Conservation (phyloP, 73 alveolate genomes). For the Paramecium primaurelia region DNA sequence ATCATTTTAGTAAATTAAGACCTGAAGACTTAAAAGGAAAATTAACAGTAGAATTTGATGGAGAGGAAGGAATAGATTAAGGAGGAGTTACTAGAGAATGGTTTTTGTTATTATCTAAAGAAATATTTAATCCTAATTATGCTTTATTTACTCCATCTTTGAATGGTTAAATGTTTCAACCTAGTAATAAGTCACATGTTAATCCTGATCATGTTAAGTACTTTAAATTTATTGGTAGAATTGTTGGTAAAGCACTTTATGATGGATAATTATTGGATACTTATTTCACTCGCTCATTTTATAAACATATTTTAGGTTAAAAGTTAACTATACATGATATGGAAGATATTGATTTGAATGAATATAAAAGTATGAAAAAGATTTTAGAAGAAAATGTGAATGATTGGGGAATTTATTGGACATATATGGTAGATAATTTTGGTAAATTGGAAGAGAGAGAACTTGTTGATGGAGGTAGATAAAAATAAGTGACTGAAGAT, state of each 20-base stretch:
- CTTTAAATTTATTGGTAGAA: conserved; percentile 98
- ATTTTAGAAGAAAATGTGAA: conserved; percentile 78
- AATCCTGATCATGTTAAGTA: conserved; percentile 87
- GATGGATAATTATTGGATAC: conserved; percentile 94
- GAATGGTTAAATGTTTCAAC: conserved; percentile 52
- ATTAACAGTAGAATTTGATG: conserved; percentile 72
- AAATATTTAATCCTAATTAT: conserved; percentile 97
- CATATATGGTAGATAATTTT: conserved; percentile 80
- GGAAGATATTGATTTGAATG: conserved; percentile 98
- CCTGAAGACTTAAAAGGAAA: conserved; percentile 45
- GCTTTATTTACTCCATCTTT: conserved; percentile 69
- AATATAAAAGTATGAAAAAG: conserved; percentile 90
- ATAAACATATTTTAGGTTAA: conserved; percentile 97
- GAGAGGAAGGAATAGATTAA: conserved; percentile 99
- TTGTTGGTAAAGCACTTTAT: conserved; percentile 94
- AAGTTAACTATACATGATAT: conserved; percentile 91
- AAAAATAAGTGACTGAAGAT: conserved; percentile 90
- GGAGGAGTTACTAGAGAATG: conserved; percentile 99
- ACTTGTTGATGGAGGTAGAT: conserved; percentile 86
- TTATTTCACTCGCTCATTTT: conserved; percentile 95
- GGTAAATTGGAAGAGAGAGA: conserved; percentile 86
- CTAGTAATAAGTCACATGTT: conserved; percentile 69
- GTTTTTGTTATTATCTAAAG: conserved; percentile 93
- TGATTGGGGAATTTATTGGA: conserved; percentile 47
- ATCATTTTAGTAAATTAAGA: not conserved